A percentile compares a stretch with the other conserved stretches of the same genome.
Evolutionary conservation across 1,284 basidiomycete species (phyloP).

Genomic region (Ganoderma sp.): DNA sequence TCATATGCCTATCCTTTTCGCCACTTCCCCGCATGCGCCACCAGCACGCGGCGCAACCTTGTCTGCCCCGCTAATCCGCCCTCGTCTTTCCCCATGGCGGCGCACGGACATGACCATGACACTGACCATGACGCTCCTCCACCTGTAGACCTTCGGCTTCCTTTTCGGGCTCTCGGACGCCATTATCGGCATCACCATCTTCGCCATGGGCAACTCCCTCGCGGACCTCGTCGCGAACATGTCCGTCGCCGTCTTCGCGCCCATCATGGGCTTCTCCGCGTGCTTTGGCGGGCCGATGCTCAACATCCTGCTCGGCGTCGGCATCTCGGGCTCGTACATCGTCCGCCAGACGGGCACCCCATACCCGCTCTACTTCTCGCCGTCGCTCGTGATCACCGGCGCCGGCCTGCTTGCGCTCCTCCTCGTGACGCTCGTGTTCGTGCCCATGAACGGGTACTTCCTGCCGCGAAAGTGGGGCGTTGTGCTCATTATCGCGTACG

Average conservation of each 20-base stretch:
- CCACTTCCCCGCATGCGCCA: neutral
- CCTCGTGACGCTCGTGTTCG: slow-evolving; percentile 78
- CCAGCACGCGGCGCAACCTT: neutral
- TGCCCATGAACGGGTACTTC: slow-evolving; percentile 85
- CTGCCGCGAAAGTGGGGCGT: slow-evolving; percentile 83
- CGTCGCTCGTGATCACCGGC: slow-evolving; percentile 84
- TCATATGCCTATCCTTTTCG: neutral
- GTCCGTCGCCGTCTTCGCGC: slow-evolving; percentile 87
- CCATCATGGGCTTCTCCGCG: slow-evolving; percentile 91
- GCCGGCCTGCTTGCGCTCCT: slow-evolving; percentile 80
- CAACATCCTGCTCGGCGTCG: slow-evolving; percentile 92
- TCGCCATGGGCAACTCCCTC: slow-evolving; percentile 94
- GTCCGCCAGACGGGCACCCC: slow-evolving; percentile 64
- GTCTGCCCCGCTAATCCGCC: slow-evolving; percentile 4
- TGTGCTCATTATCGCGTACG: slow-evolving; percentile 78
- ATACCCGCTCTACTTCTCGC: slow-evolving; percentile 78
- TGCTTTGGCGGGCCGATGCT: slow-evolving; percentile 97
- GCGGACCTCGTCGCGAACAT: slow-evolving; percentile 98
- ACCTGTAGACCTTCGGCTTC: slow-evolving; percentile 82
- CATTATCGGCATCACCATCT: slow-evolving; percentile 95
- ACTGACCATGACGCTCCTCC: neutral
- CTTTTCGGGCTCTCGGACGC: slow-evolving; percentile 97
- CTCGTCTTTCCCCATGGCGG: neutral
- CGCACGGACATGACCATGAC: slow-evolving; percentile 2
- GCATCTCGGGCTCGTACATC: slow-evolving; percentile 79